Evolutionary conservation across 441 rosid species (phyloP), one percentile per base, ranked within the genome.

Genomic region (Euphorbia celastroides): DNA sequence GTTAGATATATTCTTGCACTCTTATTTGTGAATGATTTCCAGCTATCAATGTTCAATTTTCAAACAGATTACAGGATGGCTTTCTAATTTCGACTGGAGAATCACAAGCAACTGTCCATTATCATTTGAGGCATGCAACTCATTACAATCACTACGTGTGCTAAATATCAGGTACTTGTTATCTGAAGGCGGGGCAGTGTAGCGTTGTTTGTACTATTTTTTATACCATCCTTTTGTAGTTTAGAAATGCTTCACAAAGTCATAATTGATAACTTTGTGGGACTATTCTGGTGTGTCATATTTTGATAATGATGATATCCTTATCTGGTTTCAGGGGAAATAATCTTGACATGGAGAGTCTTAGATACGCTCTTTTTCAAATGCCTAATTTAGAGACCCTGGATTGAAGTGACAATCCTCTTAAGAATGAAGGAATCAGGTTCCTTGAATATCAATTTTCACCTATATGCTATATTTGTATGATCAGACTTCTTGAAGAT

Each of bases 331-430:
- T 52, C 65, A 89, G 99, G 87, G 93, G 87, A 69, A 89, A 85
- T 74, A 83, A 84, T 78, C 88, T 93, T 41, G 65, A 30, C 69
- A 72, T 79, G 70, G 78, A 73, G 72, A 82, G 74, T 78, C 95
- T 91, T 69, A 75, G 83, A 57, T 71, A 70, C 72, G 88, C 84
- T 30, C 77, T 86, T 55, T 62, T 70, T 74, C 77, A 64, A 52
- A 85, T 93, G 88, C 96, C 93, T 16, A 74, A 77, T 77, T 80
- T 93, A 85, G 85, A 79, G 82, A 67, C 72, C 74, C 81, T 93
- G 67, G 90, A 93, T 83, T 61, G 89, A 62, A 81, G 99, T 64
- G 96, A 90, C 60, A 93, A 93, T 78, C 85, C 90, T 62, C 83
- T 93, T 65, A 82, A 70, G 77, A 93, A 89, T 77, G 78, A 77